These are phyloP conservation scores for Rhamnella rubrinervis DNA, from an alignment of 331 rosid species.

Conservation along the genomic window DNA sequence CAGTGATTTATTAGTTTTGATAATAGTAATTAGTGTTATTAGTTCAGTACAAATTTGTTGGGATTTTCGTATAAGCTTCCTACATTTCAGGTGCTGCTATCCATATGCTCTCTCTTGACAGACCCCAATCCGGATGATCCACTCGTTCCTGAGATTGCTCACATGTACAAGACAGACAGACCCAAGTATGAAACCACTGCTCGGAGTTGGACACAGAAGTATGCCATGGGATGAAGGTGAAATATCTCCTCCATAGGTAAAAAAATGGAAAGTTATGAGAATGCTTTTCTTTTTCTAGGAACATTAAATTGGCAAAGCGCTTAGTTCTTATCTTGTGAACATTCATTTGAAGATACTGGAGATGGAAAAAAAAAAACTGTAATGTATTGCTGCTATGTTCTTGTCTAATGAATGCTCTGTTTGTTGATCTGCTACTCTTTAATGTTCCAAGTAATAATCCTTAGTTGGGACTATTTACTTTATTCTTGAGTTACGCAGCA, in stretches of 20 bases:
- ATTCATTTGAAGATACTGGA: slow-evolving; percentile 47
- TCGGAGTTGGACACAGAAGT: slow-evolving; percentile 93
- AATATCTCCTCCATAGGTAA: slow-evolving; percentile 24
- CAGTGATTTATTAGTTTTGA: too few species aligned
- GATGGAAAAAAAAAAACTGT: slow-evolving; percentile 27
- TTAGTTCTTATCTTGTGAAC: slow-evolving; percentile 50
- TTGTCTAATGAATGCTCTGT: slow-evolving; percentile 27
- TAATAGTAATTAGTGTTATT: too few species aligned
- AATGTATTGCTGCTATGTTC: slow-evolving; percentile 16
- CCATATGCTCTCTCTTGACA: slow-evolving; percentile 82
- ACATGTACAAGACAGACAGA: slow-evolving; percentile 88
- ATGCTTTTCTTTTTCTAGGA: slow-evolving; percentile 30
- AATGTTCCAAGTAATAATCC: slow-evolving; percentile 19
- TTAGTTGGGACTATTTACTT: slow-evolving; percentile 12
- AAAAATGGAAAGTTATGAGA: slow-evolving; percentile 24
- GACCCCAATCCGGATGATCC: slow-evolving; percentile 94
- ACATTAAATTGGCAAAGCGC: slow-evolving; percentile 39
- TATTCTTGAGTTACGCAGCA: not conserved
- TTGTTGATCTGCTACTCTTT: slow-evolving; percentile 23
- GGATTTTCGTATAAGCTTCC: slow-evolving; percentile 7
- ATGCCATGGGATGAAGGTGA: slow-evolving; percentile 65
- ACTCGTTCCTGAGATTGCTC: slow-evolving; percentile 87
- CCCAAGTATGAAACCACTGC: slow-evolving; percentile 78
- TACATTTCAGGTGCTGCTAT: slow-evolving; percentile 62
- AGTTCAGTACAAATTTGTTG: too few species aligned